Evolutionary conservation across 345 rosid species (phyloP).

Genomic region (Eucalyptus pauciflora): DNA sequence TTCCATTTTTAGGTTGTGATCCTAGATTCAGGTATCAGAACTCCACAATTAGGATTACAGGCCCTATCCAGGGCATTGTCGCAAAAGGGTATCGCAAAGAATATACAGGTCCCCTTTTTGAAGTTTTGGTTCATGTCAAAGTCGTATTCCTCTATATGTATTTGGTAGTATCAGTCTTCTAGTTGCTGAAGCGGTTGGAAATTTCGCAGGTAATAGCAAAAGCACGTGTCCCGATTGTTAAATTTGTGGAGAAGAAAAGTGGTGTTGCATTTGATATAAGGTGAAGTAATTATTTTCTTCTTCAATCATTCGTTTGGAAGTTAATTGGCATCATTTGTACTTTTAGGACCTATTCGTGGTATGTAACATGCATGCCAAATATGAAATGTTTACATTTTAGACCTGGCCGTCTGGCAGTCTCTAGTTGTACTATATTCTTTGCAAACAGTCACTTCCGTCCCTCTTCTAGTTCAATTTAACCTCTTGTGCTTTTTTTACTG

Average conservation of each 20-base stretch:
- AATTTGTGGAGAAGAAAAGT: slow-evolving; percentile 84
- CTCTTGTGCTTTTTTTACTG: background rate
- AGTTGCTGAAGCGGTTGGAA: background rate
- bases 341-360: background rate
- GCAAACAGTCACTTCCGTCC: background rate
- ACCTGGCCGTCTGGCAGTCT: background rate
- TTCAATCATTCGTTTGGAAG: background rate
- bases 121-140: background rate
- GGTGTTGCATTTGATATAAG: slow-evolving; percentile 78
- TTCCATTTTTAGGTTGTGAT: slow-evolving; percentile 57
- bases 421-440: background rate
- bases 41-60: slow-evolving; percentile 61
- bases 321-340: background rate
- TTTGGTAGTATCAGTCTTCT: background rate
- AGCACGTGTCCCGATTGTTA: slow-evolving; percentile 93
- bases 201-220: slow-evolving; percentile 66
- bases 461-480: background rate
- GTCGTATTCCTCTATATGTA: background rate
- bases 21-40: slow-evolving; percentile 57
- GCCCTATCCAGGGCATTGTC: slow-evolving; percentile 84
- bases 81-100: slow-evolving; percentile 72
- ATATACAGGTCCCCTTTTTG: slow-evolving; percentile 39
- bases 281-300: slow-evolving; percentile 9
- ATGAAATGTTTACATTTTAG: background rate
- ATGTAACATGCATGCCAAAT: background rate